Evolutionary conservation across 106 monocot species (phyloP), one percentile per base, ranked within the genome.

Genomic region (Acanthochlamys bracteata): DNA sequence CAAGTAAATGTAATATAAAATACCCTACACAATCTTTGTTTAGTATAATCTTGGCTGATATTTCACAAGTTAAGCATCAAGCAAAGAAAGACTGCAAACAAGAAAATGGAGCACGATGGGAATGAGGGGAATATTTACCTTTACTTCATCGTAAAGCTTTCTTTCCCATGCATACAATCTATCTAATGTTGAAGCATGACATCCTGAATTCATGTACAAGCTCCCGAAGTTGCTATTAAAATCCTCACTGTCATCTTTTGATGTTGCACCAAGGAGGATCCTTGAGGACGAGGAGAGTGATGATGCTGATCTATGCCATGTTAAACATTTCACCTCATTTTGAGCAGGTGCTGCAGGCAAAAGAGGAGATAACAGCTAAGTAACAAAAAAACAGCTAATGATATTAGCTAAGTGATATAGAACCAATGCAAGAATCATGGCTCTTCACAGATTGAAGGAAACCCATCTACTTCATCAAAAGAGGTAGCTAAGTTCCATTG

Each of bases 81-180:
- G 33, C 1, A 33, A 33, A 6, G 6, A 33, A 6, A 33, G 6
- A 33, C 33, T 33, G 33, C 33, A 33, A 6, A 33, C 1, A 6
- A 33, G 6, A 33, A 33, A 49, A 17, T 10, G 9, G 2, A 17
- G 17, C 3, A 49, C 3, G 49, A 49, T 49, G 2, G 1, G 49
- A 1, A 14, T 7, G 49, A 14, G 49, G 49, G 49, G 22, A 20
- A 55, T 65, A 8, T 41, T 62, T 72, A 84, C 96, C 96, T 98
- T 98, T 26, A 98, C 88, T 83, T 98, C 96, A 64, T 98, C 96
- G 70, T 91, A 91, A 64, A 98, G 96, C 69, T 98, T 98, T 76
- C 88, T 82, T 74, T 98, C 96, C 96, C 96, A 98, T 42, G 96
- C 96, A 74, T 83, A 98, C 39, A 98, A 66, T 59, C 96, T 77